Percentiles rank a stretch among this genome's conserved stretches.
Conservation (phyloP, 2,329 filamentous ascomycete genomes). For the Sporothrix luriei region DNA sequence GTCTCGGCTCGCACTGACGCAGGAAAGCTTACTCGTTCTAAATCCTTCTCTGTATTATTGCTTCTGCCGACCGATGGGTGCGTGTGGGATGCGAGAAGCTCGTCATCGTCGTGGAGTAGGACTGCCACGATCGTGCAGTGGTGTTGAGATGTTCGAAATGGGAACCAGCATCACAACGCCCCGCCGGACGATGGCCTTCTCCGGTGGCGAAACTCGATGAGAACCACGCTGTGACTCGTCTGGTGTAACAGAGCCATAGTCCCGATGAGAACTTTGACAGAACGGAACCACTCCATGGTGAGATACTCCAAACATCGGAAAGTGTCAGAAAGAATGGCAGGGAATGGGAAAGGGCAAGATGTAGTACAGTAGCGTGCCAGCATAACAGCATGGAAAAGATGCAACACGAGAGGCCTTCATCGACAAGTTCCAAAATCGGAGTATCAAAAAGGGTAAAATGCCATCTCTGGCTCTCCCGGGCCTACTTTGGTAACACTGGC, state of each 20-base stretch:
- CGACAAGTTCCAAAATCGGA: conserved; percentile 23
- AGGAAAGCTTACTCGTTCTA: conserved; percentile 23
- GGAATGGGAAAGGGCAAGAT: not conserved
- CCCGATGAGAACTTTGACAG: not conserved
- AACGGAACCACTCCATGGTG: not conserved
- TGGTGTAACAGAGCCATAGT: not conserved
- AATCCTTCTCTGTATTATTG: conserved; percentile 9
- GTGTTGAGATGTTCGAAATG: conserved; percentile 3
- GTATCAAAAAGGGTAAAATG: conserved; percentile 13
- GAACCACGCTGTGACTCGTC: not conserved
- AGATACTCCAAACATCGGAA: not conserved
- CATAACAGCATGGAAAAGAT: not conserved
- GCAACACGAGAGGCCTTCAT: not conserved
- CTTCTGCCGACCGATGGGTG: not conserved
- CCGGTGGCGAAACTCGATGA: not conserved
- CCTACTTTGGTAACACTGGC: conserved; percentile 17
- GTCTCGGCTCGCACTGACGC: conserved; percentile 18
- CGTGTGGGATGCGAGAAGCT: not conserved
- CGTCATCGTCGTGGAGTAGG: not conserved
- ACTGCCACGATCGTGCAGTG: conserved; percentile 11
- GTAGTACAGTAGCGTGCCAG: not conserved
- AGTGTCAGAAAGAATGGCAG: not conserved
- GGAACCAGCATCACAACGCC: not conserved
- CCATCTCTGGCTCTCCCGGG: conserved; percentile 5
- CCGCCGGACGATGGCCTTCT: not conserved